Conservation (phyloP, 139 green algal species). For the Chloropicon primus region DNA sequence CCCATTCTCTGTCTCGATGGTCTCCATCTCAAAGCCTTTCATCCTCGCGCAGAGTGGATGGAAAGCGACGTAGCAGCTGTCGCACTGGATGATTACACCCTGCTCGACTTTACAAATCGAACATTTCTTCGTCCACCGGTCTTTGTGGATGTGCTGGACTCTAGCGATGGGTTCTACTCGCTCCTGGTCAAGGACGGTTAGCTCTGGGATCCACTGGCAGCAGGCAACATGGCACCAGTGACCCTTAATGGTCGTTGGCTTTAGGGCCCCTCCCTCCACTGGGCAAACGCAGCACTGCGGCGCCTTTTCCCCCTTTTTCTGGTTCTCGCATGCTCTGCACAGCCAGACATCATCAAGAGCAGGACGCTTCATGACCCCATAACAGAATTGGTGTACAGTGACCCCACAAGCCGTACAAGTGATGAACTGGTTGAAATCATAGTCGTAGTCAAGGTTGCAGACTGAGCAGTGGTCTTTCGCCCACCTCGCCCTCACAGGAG, state of each 20-base stretch:
- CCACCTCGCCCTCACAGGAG: background rate
- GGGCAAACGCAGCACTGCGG: slow-evolving; percentile 88
- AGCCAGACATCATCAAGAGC: slow-evolving; percentile 65
- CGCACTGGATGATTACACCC: slow-evolving; percentile 90
- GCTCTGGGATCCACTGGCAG: slow-evolving; percentile 50
- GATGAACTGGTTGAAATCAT: slow-evolving; percentile 77
- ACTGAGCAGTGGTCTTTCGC: slow-evolving; percentile 35
- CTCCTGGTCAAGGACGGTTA: slow-evolving; percentile 19
- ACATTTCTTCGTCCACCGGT: slow-evolving; percentile 81
- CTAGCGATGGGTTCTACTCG: slow-evolving; percentile 61
- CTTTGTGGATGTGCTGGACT: slow-evolving; percentile 59
- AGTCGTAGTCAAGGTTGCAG: slow-evolving; percentile 82
- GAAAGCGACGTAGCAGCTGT: slow-evolving; percentile 67
- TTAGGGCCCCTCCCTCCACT: slow-evolving; percentile 70
- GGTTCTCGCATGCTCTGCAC: slow-evolving; percentile 56
- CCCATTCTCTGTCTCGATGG: background rate
- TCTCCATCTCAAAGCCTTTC: background rate
- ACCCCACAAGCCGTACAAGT: slow-evolving; percentile 71
- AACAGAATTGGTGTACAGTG: slow-evolving; percentile 83
- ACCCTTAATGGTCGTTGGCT: slow-evolving; percentile 53
- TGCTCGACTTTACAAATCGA: slow-evolving; percentile 68
- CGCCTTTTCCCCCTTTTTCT: slow-evolving; percentile 24
- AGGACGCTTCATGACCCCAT: slow-evolving; percentile 66
- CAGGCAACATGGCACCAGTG: slow-evolving; percentile 74
- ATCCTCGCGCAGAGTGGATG: slow-evolving; percentile 37